These are phyloP conservation scores for Rhizomucor miehei DNA, from an alignment of 371 early-diverging fungal species.

Conservation along the genomic window DNA sequence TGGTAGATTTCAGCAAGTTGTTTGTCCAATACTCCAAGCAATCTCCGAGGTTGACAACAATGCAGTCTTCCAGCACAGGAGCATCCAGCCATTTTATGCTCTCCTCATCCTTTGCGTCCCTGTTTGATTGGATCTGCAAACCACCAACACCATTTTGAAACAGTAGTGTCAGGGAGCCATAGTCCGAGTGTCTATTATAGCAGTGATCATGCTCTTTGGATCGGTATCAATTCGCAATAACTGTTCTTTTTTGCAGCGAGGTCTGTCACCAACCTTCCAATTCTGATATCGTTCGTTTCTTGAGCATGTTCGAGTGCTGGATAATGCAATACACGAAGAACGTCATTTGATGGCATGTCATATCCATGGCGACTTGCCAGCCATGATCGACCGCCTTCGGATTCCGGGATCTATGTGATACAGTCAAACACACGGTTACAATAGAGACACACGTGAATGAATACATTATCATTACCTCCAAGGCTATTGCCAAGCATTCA, in stretches of 20 bases:
- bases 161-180: slow-evolving; percentile 60
- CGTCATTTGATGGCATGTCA: slow-evolving; percentile 39
- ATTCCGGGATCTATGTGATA: slow-evolving; percentile 32
- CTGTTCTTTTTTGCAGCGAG: too few relatives aligned
- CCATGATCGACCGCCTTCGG: slow-evolving; percentile 42
- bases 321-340: slow-evolving; percentile 49
- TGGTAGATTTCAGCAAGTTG: slow-evolving; percentile 54
- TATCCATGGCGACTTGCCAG: slow-evolving; percentile 46
- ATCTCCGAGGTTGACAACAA: slow-evolving; percentile 65
- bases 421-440: neutral
- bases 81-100: slow-evolving; percentile 48
- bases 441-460: neutral
- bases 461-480: slow-evolving; percentile 11
- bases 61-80: slow-evolving; percentile 44
- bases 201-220: too few relatives aligned
- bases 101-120: slow-evolving; percentile 13
- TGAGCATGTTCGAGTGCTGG: slow-evolving; percentile 25
- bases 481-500: slow-evolving; percentile 15
- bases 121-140: slow-evolving; percentile 51
- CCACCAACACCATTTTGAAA: slow-evolving; percentile 62
- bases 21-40: slow-evolving; percentile 65
- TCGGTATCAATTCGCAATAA: too few relatives aligned
- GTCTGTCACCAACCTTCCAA: slow-evolving; percentile 50
- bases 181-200: slow-evolving; percentile 46
- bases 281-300: slow-evolving; percentile 32